Conservation (phyloP, 768 basidiomycete species). For the Leucogyrophana mollusca region DNA sequence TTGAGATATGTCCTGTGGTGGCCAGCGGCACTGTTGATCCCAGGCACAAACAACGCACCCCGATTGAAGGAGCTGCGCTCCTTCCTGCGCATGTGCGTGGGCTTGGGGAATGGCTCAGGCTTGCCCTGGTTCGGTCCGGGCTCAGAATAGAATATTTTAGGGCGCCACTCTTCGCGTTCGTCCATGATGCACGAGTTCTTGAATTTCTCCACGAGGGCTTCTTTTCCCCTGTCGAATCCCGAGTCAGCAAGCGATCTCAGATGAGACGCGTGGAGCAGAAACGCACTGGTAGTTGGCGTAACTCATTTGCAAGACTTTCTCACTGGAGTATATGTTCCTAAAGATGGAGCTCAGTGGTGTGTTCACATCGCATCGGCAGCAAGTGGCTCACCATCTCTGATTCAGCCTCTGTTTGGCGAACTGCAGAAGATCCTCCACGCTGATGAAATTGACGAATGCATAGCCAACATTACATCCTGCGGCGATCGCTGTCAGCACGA, state of each 20-base stretch:
- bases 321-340: conserved; percentile 92
- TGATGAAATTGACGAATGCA: conserved; percentile 90
- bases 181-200: conserved; percentile 92
- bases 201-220: conserved; percentile 89
- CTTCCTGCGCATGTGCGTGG: conserved; percentile 78
- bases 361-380: conserved; percentile 3
- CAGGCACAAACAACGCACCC: conserved; percentile 66
- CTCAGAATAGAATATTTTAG: conserved; percentile 79
- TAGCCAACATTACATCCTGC: conserved; percentile 77
- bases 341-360: conserved; percentile 4
- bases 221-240: conserved; percentile 64
- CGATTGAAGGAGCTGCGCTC: conserved; percentile 82
- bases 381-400: conserved; percentile 66
- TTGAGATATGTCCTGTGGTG: conserved; percentile 29
- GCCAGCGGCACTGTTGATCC: conserved; percentile 23
- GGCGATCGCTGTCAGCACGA: conserved; percentile 1
- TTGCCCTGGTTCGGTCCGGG: conserved; percentile 70
- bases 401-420: conserved; percentile 78
- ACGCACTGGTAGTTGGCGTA: conserved; percentile 91
- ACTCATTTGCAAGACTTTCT: conserved; percentile 88
- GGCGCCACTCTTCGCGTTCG: conserved; percentile 78
- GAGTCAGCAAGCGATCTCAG: conserved; percentile 8
- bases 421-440: conserved; percentile 67
- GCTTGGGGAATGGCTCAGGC: conserved; percentile 78
- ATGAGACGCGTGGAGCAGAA: not conserved